phyloP scores from a whole-genome alignment of 768 basidiomycete genomes.

The Leccinum variicolor region DNA sequence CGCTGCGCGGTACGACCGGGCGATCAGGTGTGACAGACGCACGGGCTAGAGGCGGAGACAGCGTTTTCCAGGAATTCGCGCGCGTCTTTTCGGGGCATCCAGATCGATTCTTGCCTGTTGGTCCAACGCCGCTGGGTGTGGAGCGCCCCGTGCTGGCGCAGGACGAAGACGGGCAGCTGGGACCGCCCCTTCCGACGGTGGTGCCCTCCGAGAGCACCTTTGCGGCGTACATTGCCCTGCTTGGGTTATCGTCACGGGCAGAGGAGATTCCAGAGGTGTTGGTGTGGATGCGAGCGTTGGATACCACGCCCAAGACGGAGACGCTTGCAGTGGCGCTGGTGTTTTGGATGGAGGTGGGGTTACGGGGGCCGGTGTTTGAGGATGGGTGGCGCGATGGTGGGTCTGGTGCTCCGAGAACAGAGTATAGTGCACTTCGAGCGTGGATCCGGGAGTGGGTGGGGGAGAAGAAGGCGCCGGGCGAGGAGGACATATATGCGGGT shows the following conservation, averaged over 20 bases:
- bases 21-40: constrained; percentile 22
- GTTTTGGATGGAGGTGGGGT: constrained; percentile 69
- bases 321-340: constrained; percentile 63
- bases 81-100: constrained; percentile 12
- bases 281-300: constrained; percentile 70
- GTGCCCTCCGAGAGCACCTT: constrained; percentile 52
- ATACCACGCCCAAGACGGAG: constrained; percentile 39
- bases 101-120: constrained; percentile 8
- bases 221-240: constrained; percentile 55
- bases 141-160: constrained; percentile 5
- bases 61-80: constrained; percentile 20
- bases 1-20: constrained; percentile 30
- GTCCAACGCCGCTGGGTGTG: neutral
- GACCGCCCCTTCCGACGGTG: constrained; percentile 32
- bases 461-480: constrained; percentile 40
- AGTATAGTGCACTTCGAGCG: constrained; percentile 24
- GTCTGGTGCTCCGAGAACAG: constrained; percentile 11
- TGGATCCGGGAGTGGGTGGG: constrained; percentile 66
- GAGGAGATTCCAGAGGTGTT: constrained; percentile 64
- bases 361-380: constrained; percentile 59
- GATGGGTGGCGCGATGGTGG: constrained; percentile 25
- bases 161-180: constrained; percentile 5
- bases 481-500: constrained; percentile 33
- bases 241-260: constrained; percentile 48
- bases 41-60: constrained; percentile 13